Percentiles rank a stretch among this genome's conserved stretches.
Evolutionary conservation across 805 yeast genomes (phyloP).

Genomic region (Yamadazyma insecticola): DNA sequence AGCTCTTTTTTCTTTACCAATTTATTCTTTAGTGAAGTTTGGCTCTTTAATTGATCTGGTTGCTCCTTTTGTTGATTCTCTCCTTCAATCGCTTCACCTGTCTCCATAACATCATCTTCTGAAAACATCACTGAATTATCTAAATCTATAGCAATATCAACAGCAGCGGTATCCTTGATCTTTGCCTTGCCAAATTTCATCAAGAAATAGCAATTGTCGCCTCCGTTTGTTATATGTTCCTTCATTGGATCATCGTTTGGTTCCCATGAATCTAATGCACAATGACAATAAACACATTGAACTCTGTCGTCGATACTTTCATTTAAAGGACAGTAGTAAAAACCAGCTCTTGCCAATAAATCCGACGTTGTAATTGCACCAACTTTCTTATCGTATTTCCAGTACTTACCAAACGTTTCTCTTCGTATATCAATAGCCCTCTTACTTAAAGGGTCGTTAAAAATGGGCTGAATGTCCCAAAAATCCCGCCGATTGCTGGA

Average conservation of each 20-base stretch:
- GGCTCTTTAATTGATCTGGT: not conserved
- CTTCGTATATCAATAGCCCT: constrained; percentile 28
- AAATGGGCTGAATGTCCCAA: constrained; percentile 11
- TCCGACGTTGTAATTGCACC: constrained; percentile 35
- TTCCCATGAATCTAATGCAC: constrained; percentile 48
- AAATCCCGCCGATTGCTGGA: no score
- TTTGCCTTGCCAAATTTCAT: constrained; percentile 4
- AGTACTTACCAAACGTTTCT: constrained; percentile 32
- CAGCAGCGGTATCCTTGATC: no score
- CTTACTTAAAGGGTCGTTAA: constrained; percentile 30
- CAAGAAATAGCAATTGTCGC: constrained; percentile 24
- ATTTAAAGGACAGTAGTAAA: constrained; percentile 28
- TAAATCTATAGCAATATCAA: no score
- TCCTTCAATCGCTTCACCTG: constrained; percentile 6
- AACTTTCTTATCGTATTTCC: constrained; percentile 44
- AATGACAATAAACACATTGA: constrained; percentile 23
- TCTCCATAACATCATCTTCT: not conserved
- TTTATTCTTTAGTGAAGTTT: no score
- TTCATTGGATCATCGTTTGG: constrained; percentile 54
- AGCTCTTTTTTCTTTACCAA: no score
- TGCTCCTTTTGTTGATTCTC: constrained; percentile 2
- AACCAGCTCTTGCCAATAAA: constrained; percentile 44
- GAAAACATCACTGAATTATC: no score
- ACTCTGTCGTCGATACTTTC: constrained; percentile 28
- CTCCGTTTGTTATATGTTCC: constrained; percentile 43